These are phyloP conservation scores for Phytophthora uliginosa DNA, from an alignment of 352 stramenopile species.

Conservation along the genomic window DNA sequence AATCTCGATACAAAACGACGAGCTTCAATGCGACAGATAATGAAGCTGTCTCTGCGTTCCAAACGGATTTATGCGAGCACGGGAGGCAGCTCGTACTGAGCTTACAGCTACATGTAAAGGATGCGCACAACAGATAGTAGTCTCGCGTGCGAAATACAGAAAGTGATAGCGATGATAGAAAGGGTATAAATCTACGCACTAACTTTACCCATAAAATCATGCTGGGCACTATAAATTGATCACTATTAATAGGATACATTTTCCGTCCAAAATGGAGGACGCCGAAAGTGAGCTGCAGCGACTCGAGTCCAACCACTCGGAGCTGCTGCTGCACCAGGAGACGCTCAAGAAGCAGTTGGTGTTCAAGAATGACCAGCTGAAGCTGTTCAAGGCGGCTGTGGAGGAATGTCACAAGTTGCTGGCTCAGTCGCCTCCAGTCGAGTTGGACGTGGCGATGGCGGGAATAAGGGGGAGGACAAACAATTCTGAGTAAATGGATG, in stretches of 20 bases:
- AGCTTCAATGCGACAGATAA: no score
- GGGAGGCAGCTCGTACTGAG: no score
- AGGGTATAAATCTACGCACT: no score
- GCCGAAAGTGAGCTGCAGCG: slow-evolving; percentile 52
- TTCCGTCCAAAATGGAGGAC: neutral
- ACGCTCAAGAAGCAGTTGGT: slow-evolving; percentile 60
- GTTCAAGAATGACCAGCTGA: slow-evolving; percentile 53
- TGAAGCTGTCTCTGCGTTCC: no score
- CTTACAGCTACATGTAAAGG: no score
- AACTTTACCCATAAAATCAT: no score
- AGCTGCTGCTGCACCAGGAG: slow-evolving; percentile 67
- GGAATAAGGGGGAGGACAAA: neutral
- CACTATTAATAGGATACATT: no score
- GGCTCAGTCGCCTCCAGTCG: slow-evolving; percentile 1
- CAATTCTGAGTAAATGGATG: neutral
- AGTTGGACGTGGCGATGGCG: slow-evolving; percentile 8
- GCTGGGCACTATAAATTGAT: no score
- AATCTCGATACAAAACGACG: slow-evolving; percentile 11
- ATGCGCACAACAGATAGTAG: no score
- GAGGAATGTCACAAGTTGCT: slow-evolving; percentile 37
- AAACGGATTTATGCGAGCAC: no score
- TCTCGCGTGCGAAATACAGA: no score
- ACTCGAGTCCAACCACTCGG: slow-evolving; percentile 66
- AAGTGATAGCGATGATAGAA: no score
- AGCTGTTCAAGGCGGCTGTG: slow-evolving; percentile 51